Evolutionary conservation across 2,329 filamentous ascomycete species (phyloP).

Genomic region (Phialophora expanda): DNA sequence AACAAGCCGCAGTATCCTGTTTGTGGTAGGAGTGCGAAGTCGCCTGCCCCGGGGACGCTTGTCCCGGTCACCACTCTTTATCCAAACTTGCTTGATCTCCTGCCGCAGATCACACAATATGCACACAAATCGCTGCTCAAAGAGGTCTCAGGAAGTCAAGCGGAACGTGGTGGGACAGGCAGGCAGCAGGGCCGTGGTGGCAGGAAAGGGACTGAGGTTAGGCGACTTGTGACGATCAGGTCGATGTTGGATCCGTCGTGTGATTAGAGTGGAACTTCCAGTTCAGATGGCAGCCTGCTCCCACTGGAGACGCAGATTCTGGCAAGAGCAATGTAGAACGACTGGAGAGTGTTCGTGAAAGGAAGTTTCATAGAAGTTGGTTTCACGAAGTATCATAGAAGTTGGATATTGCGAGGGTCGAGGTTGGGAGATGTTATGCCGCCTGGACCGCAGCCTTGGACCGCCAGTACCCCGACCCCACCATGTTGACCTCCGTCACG

Average conservation of each 20-base stretch:
- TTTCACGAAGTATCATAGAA: no score
- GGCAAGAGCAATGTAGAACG: background rate
- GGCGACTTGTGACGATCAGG: background rate
- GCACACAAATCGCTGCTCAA: background rate
- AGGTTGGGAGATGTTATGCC: background rate
- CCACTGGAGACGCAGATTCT: background rate
- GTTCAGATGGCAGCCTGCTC: background rate
- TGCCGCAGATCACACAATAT: background rate
- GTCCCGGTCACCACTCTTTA: background rate
- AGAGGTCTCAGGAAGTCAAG: background rate
- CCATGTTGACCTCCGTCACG: background rate
- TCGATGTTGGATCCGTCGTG: background rate
- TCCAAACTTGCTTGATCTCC: background rate
- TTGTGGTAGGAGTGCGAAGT: background rate
- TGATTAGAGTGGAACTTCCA: slow-evolving; percentile 2
- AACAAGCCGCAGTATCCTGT: background rate
- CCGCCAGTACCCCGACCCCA: background rate
- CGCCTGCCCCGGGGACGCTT: background rate
- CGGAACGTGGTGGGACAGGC: background rate
- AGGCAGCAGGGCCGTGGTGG: background rate
- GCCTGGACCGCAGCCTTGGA: background rate
- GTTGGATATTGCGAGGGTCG: background rate
- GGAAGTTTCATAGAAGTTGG: background rate
- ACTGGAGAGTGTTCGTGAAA: background rate
- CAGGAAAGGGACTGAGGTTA: background rate